A percentile compares a stretch with the other conserved stretches of the same genome.
phyloP scores from a whole-genome alignment of 2,329 filamentous ascomycete genomes.

The Trichoderma sp. region DNA sequence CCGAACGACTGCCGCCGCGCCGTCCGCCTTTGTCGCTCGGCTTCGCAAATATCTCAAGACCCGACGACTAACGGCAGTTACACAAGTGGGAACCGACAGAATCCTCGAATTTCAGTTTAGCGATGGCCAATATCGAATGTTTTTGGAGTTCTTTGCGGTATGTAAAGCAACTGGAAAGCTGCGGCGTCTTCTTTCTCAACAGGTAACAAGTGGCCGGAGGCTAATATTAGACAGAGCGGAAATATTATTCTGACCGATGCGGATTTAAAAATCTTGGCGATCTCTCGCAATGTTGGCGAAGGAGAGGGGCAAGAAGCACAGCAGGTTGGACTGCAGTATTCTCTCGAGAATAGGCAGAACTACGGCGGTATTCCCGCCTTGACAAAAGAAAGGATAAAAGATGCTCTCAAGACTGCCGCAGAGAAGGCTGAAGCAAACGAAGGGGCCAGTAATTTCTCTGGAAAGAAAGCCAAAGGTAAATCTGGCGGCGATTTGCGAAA shows the following conservation, averaged over 20 bases:
- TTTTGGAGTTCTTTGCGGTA: slow-evolving; percentile 89
- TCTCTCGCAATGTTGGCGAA: slow-evolving; percentile 79
- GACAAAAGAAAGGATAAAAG: slow-evolving; percentile 71
- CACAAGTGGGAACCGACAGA: slow-evolving; percentile 89
- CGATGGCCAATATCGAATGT: slow-evolving; percentile 85
- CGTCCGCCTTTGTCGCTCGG: slow-evolving; percentile 82
- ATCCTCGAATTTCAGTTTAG: slow-evolving; percentile 92
- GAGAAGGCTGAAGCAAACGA: slow-evolving; percentile 58
- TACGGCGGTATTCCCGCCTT: slow-evolving; percentile 74
- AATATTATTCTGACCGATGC: slow-evolving; percentile 92
- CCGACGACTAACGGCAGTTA: slow-evolving; percentile 76
- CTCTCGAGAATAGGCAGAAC: slow-evolving; percentile 81
- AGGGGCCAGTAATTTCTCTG: slow-evolving; percentile 29
- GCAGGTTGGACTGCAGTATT: slow-evolving; percentile 76
- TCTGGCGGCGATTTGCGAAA: slow-evolving; percentile 76
- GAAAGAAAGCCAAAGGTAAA: slow-evolving; percentile 74
- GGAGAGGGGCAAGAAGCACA: slow-evolving; percentile 84
- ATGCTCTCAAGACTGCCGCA: slow-evolving; percentile 69
- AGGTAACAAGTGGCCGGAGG: background rate
- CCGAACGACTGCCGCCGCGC: slow-evolving; percentile 80
- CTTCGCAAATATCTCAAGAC: slow-evolving; percentile 89
- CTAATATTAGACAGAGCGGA: slow-evolving; percentile 59
- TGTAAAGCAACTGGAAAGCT: background rate
- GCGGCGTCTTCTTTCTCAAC: background rate
- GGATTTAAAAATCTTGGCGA: slow-evolving; percentile 77